These are phyloP conservation scores for Nicotiana undulata DNA, from an alignment of 257 asterid genomes.

Conservation along the genomic window DNA sequence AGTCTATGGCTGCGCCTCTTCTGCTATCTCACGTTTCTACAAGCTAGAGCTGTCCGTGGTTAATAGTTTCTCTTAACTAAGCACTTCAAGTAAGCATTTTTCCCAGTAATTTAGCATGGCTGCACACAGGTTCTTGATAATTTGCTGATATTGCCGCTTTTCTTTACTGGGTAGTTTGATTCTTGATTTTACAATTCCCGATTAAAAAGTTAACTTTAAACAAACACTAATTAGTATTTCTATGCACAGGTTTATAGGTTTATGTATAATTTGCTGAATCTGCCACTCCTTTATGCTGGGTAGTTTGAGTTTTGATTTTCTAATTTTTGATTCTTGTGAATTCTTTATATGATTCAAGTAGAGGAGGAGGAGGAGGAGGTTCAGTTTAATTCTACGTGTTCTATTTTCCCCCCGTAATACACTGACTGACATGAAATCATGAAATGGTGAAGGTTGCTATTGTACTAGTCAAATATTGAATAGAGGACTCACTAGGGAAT, in stretches of 20 bases:
- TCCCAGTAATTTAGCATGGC: not conserved
- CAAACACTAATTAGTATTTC: not conserved
- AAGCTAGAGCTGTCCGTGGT: not conserved
- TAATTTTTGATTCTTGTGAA: not conserved
- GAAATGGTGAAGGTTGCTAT: not conserved
- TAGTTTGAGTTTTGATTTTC: not conserved
- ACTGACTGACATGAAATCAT: not conserved
- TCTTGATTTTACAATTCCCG: not conserved
- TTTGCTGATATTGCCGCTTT: not conserved
- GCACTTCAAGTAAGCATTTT: not conserved
- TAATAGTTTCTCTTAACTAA: not conserved
- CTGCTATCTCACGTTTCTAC: not conserved
- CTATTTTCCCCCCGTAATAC: not conserved
- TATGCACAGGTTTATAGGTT: not conserved
- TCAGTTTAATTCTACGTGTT: not conserved
- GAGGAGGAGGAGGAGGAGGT: not conserved
- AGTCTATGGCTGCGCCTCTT: not conserved
- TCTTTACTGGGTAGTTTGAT: not conserved
- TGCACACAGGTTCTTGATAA: not conserved
- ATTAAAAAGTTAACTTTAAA: not conserved
- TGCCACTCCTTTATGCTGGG: not conserved
- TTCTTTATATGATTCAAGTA: not conserved
- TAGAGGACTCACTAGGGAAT: not conserved
- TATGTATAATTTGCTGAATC: not conserved
- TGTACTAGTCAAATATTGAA: not conserved